Conservation (phyloP, 2,329 filamentous ascomycete genomes). For the Paracorniculantispora psalliotae region DNA sequence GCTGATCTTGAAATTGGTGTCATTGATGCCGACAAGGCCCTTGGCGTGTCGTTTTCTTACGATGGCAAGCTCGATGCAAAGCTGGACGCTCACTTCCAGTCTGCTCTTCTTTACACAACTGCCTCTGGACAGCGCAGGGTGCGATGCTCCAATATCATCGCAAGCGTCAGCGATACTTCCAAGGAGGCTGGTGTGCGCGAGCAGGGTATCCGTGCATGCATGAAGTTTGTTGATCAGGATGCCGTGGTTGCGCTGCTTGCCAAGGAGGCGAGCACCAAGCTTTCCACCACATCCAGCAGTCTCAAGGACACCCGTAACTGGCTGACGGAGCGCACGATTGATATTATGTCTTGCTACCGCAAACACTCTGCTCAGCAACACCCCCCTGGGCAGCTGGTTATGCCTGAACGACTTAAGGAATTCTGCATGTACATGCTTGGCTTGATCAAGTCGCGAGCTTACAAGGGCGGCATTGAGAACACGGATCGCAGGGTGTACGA, state of each 20-base stretch:
- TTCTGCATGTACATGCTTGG: slow-evolving; percentile 94
- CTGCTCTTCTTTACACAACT: slow-evolving; percentile 89
- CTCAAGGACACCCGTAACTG: slow-evolving; percentile 81
- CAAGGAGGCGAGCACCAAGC: slow-evolving; percentile 88
- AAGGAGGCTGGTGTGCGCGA: slow-evolving; percentile 35
- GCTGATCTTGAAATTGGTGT: slow-evolving; percentile 91
- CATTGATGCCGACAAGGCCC: slow-evolving; percentile 88
- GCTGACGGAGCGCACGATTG: slow-evolving; percentile 86
- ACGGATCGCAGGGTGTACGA: slow-evolving; percentile 89
- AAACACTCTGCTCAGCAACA: slow-evolving; percentile 85
- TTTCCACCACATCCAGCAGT: slow-evolving; percentile 61
- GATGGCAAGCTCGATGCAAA: slow-evolving; percentile 97
- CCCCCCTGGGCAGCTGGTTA: slow-evolving; percentile 85
- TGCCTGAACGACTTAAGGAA: slow-evolving; percentile 94
- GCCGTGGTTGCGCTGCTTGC: slow-evolving; percentile 83
- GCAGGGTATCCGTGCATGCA: slow-evolving; percentile 66
- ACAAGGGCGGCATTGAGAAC: slow-evolving; percentile 88
- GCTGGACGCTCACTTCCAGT: slow-evolving; percentile 95
- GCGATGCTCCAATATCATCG: slow-evolving; percentile 88
- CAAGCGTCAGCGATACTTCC: slow-evolving; percentile 72
- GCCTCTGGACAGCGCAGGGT: slow-evolving; percentile 84
- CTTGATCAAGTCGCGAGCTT: slow-evolving; percentile 82
- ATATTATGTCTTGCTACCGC: slow-evolving; percentile 85
- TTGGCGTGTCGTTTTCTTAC: slow-evolving; percentile 87
- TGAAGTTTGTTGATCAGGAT: slow-evolving; percentile 95